These are phyloP conservation scores for Cajanus cajan DNA, from an alignment of 306 rosid genomes.

Conservation along the genomic window DNA sequence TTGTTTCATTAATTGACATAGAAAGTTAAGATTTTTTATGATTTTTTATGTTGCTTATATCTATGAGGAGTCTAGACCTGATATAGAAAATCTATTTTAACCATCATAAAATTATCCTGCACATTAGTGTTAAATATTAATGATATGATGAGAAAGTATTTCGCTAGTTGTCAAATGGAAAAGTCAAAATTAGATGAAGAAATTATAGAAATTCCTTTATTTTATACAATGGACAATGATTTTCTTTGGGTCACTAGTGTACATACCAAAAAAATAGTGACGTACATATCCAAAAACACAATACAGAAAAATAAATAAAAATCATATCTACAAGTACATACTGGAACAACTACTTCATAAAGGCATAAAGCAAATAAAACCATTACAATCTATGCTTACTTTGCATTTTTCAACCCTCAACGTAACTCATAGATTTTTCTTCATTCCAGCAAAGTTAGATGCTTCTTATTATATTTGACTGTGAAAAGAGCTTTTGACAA, in stretches of 20 bases:
- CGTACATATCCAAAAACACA: background rate
- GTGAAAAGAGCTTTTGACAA: background rate
- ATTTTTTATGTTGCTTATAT: too few relatives aligned
- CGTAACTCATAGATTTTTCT: background rate
- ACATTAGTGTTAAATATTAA: too few relatives aligned
- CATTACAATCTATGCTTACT: background rate
- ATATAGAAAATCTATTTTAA: too few relatives aligned
- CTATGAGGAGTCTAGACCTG: too few relatives aligned
- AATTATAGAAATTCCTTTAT: background rate
- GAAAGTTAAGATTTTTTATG: too few relatives aligned
- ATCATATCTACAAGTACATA: too few relatives aligned
- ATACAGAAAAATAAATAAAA: background rate
- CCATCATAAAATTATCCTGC: too few relatives aligned
- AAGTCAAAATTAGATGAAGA: background rate
- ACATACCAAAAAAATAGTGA: background rate
- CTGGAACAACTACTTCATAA: too few relatives aligned
- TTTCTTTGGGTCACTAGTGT: background rate
- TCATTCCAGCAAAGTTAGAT: background rate
- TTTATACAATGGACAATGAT: too few relatives aligned
- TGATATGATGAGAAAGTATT: background rate
- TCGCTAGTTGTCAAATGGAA: background rate
- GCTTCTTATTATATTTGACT: background rate
- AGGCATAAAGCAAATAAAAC: background rate
- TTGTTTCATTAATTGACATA: too few relatives aligned
- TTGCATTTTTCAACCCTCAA: background rate